Conservation (phyloP, 306 rosid genomes). For the Corylus heterophylla region DNA sequence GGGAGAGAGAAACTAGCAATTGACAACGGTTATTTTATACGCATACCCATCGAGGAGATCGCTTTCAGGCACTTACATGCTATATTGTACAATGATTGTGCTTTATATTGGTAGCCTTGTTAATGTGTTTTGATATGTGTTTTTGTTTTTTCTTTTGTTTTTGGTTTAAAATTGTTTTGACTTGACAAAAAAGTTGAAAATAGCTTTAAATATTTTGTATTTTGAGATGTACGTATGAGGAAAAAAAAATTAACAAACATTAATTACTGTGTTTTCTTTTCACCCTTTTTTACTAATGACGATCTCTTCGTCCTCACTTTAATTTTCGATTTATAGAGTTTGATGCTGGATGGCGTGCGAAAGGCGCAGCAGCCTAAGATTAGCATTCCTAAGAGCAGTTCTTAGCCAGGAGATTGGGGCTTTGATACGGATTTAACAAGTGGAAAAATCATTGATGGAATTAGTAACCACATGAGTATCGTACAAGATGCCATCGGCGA, state of each 20-base stretch:
- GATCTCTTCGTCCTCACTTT: neutral
- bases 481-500: constrained; percentile 88
- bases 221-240: no score
- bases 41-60: no score
- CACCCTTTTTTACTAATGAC: neutral
- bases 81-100: neutral
- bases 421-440: constrained; percentile 75
- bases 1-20: no score
- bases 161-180: no score
- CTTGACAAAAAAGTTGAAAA: no score
- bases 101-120: neutral
- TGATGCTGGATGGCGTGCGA: constrained; percentile 96
- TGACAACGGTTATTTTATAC: no score
- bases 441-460: constrained; percentile 70
- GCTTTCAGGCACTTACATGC: no score
- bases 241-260: no score
- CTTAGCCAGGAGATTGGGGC: constrained; percentile 84
- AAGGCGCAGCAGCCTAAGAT: no score
- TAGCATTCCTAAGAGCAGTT: constrained; percentile 69
- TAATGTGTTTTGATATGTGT: neutral
- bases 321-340: constrained; percentile 44
- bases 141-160: no score
- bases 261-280: neutral
- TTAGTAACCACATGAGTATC: constrained; percentile 67
- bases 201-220: neutral